Percentiles rank a stretch among this genome's conserved stretches.
Conservation (phyloP, 768 basidiomycete genomes). For the Kwoniella botswanensis region DNA sequence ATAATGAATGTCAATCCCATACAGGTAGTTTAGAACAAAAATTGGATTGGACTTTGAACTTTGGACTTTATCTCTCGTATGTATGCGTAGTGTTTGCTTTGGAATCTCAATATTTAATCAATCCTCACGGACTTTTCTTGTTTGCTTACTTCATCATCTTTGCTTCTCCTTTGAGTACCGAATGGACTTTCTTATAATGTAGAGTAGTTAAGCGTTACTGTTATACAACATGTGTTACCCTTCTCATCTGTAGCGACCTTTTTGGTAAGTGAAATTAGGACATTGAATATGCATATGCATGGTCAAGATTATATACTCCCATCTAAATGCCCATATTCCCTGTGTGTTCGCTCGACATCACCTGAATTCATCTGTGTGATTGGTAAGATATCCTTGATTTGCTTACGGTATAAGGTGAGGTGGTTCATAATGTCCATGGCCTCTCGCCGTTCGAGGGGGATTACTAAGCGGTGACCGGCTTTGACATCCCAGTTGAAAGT, state of each 20-base stretch:
- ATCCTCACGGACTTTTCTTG: too few relatives aligned
- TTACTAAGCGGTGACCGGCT: too few relatives aligned
- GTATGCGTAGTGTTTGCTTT: neutral
- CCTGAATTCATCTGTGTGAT: too few relatives aligned
- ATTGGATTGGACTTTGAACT: neutral
- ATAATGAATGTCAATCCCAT: conserved; percentile 1
- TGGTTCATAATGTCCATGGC: too few relatives aligned
- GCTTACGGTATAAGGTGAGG: too few relatives aligned
- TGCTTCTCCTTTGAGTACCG: too few relatives aligned
- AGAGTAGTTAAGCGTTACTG: neutral
- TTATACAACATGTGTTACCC: neutral
- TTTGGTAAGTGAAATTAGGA: conserved; percentile 1
- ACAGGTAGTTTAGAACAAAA: conserved; percentile 10
- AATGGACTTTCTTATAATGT: neutral
- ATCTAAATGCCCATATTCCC: neutral
- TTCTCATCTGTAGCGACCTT: neutral
- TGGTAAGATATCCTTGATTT: too few relatives aligned
- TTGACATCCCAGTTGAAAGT: too few relatives aligned
- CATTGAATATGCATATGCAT: neutral
- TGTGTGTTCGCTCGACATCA: neutral
- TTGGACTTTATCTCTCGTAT: neutral
- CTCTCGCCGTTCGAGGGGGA: too few relatives aligned
- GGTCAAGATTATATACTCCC: neutral
- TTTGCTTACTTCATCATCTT: too few relatives aligned
- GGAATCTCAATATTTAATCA: neutral